Base-by-base conservation (phyloP, 164 flowering plant genomes). In the Cinnamomum chago region DNA sequence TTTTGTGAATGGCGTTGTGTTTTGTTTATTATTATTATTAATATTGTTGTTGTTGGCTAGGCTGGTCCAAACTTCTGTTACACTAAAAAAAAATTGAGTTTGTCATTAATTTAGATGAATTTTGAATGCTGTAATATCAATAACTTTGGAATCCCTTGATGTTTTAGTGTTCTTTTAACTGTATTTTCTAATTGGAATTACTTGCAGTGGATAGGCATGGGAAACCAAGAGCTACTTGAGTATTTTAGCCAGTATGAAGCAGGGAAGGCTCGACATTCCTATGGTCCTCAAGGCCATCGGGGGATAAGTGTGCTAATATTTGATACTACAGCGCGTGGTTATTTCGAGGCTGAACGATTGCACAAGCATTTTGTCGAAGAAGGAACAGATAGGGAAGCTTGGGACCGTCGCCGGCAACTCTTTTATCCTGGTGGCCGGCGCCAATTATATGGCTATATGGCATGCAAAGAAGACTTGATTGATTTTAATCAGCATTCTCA, bases 281-380 rank as follows among this genome's bases (percentile, higher is more conserved):
- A 93, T 81, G 99, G 99, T 52, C 99, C 99, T 51, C 88, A 85
- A 69, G 99, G 99, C 15, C 99, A 95, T 76, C 90, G 99, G 27
- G 99, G 99, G 47, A 88, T 90, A 83, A 93, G 98, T 82, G 73
- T 94, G 33, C 80, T 95, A 66, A 88, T 95, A 50, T 95, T 95
- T 86, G 97, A 95, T 79, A 58, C 81, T 72, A 78, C 94, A 18
- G 91, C 93, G 1, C 73, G 81, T 20, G 99, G 99, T 18, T 95
- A 89, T 71, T 27, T 82, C 3, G 95, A 92, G 75, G 99, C 99
- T 22, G 97, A 92, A 73, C 90, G 92, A 20, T 84, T 95, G n/a
- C 88, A 92, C 70, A 88, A 89, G 78, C 93, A 90, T 79, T 93
- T 96, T 75, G 51, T 68, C 2, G 89, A 84, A 0, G 79, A 90